phyloP scores from a whole-genome alignment of 202 grass and related monocot genomes.

The Miscanthus sacchariflorus region DNA sequence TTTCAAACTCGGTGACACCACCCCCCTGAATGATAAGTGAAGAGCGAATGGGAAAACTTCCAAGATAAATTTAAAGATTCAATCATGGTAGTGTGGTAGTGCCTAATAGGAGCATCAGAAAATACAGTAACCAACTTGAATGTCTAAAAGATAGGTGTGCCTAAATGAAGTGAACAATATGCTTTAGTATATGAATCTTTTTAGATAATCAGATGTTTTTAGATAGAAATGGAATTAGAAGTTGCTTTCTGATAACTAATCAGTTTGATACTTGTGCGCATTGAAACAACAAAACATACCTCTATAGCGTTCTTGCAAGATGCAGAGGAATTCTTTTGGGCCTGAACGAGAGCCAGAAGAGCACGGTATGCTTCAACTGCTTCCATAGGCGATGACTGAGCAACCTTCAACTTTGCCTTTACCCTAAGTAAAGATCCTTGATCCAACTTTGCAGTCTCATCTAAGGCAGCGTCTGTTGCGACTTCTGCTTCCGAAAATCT shows the following conservation, averaged over 20 bases:
- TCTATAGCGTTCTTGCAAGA: slow-evolving; percentile 51
- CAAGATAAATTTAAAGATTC: not conserved
- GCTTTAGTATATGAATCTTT: no score
- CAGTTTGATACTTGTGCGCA: not conserved
- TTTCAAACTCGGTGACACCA: slow-evolving; percentile 77
- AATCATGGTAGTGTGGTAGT: not conserved
- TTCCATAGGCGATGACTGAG: slow-evolving; percentile 69
- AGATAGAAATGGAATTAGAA: not conserved
- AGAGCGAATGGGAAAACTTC: not conserved
- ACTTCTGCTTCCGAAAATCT: slow-evolving; percentile 76
- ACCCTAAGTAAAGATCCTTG: slow-evolving; percentile 84
- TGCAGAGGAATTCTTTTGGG: slow-evolving; percentile 69
- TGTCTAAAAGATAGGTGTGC: no score
- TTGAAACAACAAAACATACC: slow-evolving; percentile 46
- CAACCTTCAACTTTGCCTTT: slow-evolving; percentile 87
- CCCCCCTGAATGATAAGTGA: slow-evolving; percentile 33
- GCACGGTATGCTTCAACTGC: slow-evolving; percentile 76
- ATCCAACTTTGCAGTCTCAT: slow-evolving; percentile 86
- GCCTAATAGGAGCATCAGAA: no score
- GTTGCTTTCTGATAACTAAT: not conserved
- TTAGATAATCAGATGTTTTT: not conserved
- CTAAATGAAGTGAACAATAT: no score
- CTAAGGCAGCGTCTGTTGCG: slow-evolving; percentile 73
- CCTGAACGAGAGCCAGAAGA: slow-evolving; percentile 90
- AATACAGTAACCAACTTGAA: no score